Evolutionary conservation across 805 yeast genomes (phyloP).

Genomic region (Candida tammaniensis): DNA sequence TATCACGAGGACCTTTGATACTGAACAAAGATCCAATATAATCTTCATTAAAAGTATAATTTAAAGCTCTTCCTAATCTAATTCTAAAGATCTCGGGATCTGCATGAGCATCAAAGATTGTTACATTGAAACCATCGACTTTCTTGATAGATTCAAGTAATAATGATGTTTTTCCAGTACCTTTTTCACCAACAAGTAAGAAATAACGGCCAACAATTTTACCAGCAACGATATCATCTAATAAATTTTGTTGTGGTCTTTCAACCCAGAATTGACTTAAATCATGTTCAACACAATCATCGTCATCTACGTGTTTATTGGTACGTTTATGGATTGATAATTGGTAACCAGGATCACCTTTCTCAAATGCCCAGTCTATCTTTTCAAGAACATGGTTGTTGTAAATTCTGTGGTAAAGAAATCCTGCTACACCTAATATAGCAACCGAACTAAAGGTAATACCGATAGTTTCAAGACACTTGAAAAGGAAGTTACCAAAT

Average conservation of each 20-base stretch:
- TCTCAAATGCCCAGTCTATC: slow-evolving; percentile 64
- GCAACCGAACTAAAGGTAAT: slow-evolving; percentile 68
- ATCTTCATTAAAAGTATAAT: slow-evolving; percentile 74
- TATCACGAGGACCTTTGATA: slow-evolving; percentile 80
- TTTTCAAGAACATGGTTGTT: slow-evolving; percentile 57
- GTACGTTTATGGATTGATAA: slow-evolving; percentile 52
- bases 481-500: slow-evolving; percentile 28
- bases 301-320: slow-evolving; percentile 24
- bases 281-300: slow-evolving; percentile 20
- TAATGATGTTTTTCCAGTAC: slow-evolving; percentile 81
- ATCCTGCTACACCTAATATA: slow-evolving; percentile 69
- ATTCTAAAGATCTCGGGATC: slow-evolving; percentile 82
- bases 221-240: slow-evolving; percentile 68
- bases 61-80: slow-evolving; percentile 70
- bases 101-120: slow-evolving; percentile 77
- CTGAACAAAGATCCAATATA: slow-evolving; percentile 80
- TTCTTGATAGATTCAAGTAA: slow-evolving; percentile 67
- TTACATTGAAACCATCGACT: slow-evolving; percentile 60
- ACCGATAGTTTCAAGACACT: slow-evolving; percentile 64
- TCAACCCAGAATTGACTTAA: slow-evolving; percentile 54
- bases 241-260: slow-evolving; percentile 61
- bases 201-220: slow-evolving; percentile 65
- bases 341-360: slow-evolving; percentile 63
- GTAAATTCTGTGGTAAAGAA: slow-evolving; percentile 65
- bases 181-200: slow-evolving; percentile 77